Evolutionary conservation across 2,329 filamentous ascomycete genomes (phyloP), one percentile per base, ranked within the genome.

Genomic region (Orbilia blumenaviensis): DNA sequence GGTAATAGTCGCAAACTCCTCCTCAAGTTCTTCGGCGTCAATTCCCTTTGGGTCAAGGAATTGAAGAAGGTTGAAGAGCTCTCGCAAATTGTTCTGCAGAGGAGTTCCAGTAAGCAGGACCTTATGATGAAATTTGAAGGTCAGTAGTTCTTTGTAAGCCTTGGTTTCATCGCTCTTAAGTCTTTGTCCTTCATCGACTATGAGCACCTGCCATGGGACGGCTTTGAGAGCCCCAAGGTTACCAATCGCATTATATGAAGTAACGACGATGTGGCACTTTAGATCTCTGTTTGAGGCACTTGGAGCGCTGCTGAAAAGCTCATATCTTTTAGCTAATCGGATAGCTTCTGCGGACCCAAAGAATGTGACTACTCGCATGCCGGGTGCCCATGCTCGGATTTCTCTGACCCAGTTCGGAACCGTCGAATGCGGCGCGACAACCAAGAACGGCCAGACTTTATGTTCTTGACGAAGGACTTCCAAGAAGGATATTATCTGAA

Each of bases 1-100:
- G 7, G 92, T 93, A 58, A 98, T 86, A n/a, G 91, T 88, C 3
- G 85, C 85, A 81, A 92, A 98, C 80, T 92, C 85, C 67, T 88
- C 85, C 80, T 98, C 94, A 1, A 98, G 85, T 18, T 87, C 83
- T 34, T 88, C 88, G 0, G 95, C 94, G 79, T 93, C 84, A 69
- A 89, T 87, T 52, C 86, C 84, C 0, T 84, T 85, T 5, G 89
- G 87, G 80, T 99, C 93, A 46, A 97, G 87, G 82, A 99, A 99
- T 78, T 98, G 94, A 2, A 99, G 84, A n/a, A 99, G 86, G 81
- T 97, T 99, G 85, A 98, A 98, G 0, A 99, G 85, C 82, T 99
- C 95, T 52, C 93, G 88, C 79, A 93, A 92, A 82, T 97, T 98
- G 83, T 99, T 99, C 80, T 99, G 95, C 10, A 99, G 84, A 0